Evolutionary conservation across 768 basidiomycete species (phyloP).

Genomic region (Imleria badia): DNA sequence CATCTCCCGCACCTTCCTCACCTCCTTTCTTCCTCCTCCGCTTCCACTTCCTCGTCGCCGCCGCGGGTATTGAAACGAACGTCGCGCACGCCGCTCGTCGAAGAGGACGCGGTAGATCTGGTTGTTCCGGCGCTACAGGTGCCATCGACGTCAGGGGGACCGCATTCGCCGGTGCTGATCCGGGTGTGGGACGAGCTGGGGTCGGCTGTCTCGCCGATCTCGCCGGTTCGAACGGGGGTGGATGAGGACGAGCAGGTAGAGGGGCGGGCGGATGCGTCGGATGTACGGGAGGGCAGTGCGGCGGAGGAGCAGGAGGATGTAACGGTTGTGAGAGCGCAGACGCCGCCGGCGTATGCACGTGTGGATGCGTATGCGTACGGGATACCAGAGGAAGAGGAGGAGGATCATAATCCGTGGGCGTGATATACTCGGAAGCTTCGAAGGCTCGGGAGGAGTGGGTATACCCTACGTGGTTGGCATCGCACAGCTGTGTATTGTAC

Average conservation of each 20-base stretch:
- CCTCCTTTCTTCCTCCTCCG: slow-evolving; percentile 2
- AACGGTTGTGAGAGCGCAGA: slow-evolving; percentile 11
- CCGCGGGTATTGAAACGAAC: slow-evolving; percentile 5
- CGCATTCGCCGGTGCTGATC: slow-evolving; percentile 21
- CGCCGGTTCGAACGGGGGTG: neutral
- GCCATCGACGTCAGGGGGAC: slow-evolving; percentile 13
- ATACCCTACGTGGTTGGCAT: neutral
- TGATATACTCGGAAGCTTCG: neutral
- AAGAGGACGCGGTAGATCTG: slow-evolving; percentile 83
- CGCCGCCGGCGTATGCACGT: slow-evolving; percentile 19
- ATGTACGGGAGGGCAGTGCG: neutral
- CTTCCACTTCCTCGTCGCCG: neutral
- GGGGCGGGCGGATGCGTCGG: neutral
- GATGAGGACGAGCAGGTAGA: neutral
- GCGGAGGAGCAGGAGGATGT: neutral
- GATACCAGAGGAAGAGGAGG: slow-evolving; percentile 17
- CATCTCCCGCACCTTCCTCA: slow-evolving; percentile 12
- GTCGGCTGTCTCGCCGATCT: neutral
- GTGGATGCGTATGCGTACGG: slow-evolving; percentile 6
- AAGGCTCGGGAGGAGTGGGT: too few relatives aligned
- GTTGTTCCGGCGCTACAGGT: slow-evolving; percentile 46
- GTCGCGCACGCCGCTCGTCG: slow-evolving; percentile 18
- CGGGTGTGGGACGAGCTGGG: slow-evolving; percentile 26
- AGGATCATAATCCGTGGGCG: slow-evolving; percentile 27
- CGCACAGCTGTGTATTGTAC: neutral